A percentile compares a stretch with the other conserved stretches of the same genome.
Evolutionary conservation across 1,284 basidiomycete genomes (phyloP).

Genomic region (Sanghuangporus baumii): DNA sequence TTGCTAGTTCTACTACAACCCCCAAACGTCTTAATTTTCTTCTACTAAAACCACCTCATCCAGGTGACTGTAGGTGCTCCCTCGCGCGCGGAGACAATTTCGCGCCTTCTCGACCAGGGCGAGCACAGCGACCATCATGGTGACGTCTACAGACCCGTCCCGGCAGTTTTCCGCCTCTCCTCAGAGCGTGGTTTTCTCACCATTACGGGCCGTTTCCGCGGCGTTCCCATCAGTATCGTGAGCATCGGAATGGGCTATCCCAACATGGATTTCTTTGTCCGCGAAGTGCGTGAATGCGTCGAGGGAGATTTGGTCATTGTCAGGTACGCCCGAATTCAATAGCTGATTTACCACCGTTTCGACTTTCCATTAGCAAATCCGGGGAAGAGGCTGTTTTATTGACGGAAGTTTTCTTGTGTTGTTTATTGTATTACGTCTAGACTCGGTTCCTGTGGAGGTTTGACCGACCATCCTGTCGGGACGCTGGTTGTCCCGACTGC

Average conservation of each 20-base stretch:
- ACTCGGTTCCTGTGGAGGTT: conserved; percentile 75
- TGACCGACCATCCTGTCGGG: conserved; percentile 66
- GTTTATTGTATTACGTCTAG: conserved; percentile 31
- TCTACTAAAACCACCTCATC: not conserved
- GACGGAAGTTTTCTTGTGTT: not conserved
- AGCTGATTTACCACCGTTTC: not conserved
- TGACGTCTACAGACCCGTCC: conserved; percentile 20
- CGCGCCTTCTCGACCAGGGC: conserved; percentile 49
- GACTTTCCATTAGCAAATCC: not conserved
- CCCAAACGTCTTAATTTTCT: not conserved
- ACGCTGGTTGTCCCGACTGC: conserved; percentile 67
- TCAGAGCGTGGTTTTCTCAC: conserved; percentile 80
- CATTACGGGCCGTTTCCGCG: conserved; percentile 71
- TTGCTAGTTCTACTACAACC: conserved; percentile 40
- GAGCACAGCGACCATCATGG: conserved; percentile 18
- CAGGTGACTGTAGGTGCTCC: conserved; percentile 75
- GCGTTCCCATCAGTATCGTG: conserved; percentile 64
- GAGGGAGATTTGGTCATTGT: conserved; percentile 73
- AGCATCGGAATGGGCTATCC: conserved; percentile 82
- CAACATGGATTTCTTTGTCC: conserved; percentile 81
- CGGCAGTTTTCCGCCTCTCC: conserved; percentile 53
- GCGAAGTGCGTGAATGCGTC: conserved; percentile 75
- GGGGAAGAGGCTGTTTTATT: not conserved
- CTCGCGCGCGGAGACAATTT: conserved; percentile 60
- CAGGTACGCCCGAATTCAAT: conserved; percentile 41